phyloP scores from a whole-genome alignment of 306 rosid genomes.

The Lathyrus tuberosus region DNA sequence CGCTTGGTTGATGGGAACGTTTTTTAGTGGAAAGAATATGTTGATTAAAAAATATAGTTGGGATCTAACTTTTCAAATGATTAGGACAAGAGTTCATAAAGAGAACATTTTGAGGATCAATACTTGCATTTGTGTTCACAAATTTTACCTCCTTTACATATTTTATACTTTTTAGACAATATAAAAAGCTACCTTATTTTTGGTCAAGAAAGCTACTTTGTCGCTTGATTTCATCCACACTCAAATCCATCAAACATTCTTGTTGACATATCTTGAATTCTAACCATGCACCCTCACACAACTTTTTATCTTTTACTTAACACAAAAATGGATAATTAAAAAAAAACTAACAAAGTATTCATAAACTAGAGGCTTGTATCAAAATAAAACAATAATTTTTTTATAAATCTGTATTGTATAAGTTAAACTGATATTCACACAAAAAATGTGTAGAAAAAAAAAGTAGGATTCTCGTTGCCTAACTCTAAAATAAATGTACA shows the following conservation, averaged over 20 bases:
- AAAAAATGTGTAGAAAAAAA: constrained; percentile 10
- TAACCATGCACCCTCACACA: neutral
- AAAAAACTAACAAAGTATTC: neutral
- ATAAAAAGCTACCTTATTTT: neutral
- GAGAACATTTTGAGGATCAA: neutral
- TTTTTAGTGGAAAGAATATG: neutral
- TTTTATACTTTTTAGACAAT: neutral
- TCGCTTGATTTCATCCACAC: neutral
- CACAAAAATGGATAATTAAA: neutral
- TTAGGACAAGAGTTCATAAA: neutral
- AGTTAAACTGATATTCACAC: constrained; percentile 42
- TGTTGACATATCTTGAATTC: neutral
- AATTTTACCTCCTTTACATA: neutral
- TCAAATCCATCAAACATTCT: neutral
- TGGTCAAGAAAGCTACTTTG: neutral
- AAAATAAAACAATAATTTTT: constrained; percentile 25
- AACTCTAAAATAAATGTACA: constrained; percentile 41
- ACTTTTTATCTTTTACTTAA: neutral
- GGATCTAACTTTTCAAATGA: neutral
- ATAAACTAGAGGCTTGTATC: neutral
- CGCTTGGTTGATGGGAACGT: neutral
- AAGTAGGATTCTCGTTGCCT: constrained; percentile 33
- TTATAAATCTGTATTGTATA: constrained; percentile 31
- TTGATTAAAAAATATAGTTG: neutral
- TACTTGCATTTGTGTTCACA: neutral